phyloP scores from a whole-genome alignment of 371 early-diverging fungal species.

The Mortierella sp. region DNA sequence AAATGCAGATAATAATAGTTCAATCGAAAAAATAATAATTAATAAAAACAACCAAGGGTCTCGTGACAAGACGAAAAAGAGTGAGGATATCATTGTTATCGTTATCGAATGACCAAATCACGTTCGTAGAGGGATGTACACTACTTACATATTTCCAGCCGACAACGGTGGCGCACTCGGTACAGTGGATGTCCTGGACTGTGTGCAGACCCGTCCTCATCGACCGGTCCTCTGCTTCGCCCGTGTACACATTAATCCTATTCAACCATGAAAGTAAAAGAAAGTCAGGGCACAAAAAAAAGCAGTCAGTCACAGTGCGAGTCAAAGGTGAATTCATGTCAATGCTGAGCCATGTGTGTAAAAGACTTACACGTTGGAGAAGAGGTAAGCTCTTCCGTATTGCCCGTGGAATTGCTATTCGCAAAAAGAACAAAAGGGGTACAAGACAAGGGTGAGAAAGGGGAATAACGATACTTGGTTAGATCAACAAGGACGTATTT shows the following conservation, averaged over 20 bases:
- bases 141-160: slow-evolving; percentile 80
- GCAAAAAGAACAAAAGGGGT: background rate
- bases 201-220: slow-evolving; percentile 82
- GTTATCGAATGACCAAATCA: slow-evolving; percentile 17
- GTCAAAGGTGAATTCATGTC: no score
- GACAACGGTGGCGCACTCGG: slow-evolving; percentile 67
- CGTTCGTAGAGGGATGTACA: background rate
- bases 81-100: slow-evolving; percentile 7
- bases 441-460: background rate
- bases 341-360: background rate
- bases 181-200: slow-evolving; percentile 75
- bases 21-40: background rate
- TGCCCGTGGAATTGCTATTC: slow-evolving; percentile 75
- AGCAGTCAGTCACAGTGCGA: no score
- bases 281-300: background rate
- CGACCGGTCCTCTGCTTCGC: slow-evolving; percentile 66
- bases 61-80: background rate
- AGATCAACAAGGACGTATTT: background rate
- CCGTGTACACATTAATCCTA: slow-evolving; percentile 76
- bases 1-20: slow-evolving; percentile 24
- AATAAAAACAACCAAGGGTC: background rate
- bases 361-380: slow-evolving; percentile 68
- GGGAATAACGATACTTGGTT: background rate
- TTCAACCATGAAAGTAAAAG: background rate
- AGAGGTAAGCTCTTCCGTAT: slow-evolving; percentile 75